Evolutionary conservation across 768 basidiomycete species (phyloP), one percentile per base, ranked within the genome.

Genomic region (Suillus alpinus): DNA sequence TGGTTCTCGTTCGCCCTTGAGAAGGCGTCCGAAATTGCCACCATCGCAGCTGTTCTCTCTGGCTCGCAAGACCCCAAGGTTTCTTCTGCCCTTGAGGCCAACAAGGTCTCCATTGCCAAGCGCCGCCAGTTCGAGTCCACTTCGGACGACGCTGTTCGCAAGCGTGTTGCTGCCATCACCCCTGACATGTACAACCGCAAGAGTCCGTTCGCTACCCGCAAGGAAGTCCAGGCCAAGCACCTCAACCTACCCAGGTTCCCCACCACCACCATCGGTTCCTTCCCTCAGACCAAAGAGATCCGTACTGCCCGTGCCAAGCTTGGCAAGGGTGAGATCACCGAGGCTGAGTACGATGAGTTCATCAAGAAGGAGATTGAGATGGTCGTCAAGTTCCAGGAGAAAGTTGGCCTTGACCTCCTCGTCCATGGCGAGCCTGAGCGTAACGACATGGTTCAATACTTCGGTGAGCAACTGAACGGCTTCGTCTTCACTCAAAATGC

Each of bases 391-490:
- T 96, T 98, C 93, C 97, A 99, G 78, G 96, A 98, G 83, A 87
- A 86, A 77, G 85, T 95, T 66, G 96, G 92, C 66, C 88, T 99
- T 68, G 97, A 99, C 78, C 85, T 99, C 61, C 85, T 98, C 68
- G 97, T 99, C 63, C 97, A 99, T 77, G 97, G 97, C 71, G 97
- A 99, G 78, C 92, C 96, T 58, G 96, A 99, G 82, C 87, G 96
- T 70, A 98, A 98, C 76, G 96, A 98, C 84, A 98, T 98, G 96
- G 95, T 97, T 64, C 95, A 98, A 80, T 99, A 99, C 87, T 99
- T 98, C 68, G 97, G 97, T 66, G 97, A 99, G 78, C 91, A 87
- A 73, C 83, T 99, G 65, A 80, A 85, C 56, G 97, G 97, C 66
- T 98, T 99, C 73, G 92, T 92, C 76, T 99, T 99, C 81, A 98